phyloP scores from a whole-genome alignment of 108 stramenopile genomes.

The Discostella stelligeroides region DNA sequence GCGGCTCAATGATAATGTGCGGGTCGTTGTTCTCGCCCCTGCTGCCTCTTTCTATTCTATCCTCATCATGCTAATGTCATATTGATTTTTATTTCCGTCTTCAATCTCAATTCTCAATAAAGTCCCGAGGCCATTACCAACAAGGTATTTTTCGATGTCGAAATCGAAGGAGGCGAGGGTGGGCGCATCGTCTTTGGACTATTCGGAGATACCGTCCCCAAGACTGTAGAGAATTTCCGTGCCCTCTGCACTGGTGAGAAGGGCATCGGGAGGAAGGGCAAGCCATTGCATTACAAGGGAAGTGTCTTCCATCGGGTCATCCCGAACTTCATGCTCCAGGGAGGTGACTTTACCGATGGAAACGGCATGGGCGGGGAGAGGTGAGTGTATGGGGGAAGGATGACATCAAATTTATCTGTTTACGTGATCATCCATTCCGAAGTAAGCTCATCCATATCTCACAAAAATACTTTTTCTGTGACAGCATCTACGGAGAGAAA shows the following conservation, averaged over 20 bases:
- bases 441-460: not conserved
- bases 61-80: too few relatives aligned
- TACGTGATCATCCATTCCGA: not conserved
- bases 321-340: slow-evolving; percentile 75
- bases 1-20: too few relatives aligned
- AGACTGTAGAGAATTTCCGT: slow-evolving; percentile 94
- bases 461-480: not conserved
- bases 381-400: slow-evolving; percentile 24
- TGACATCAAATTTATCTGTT: too few relatives aligned
- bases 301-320: slow-evolving; percentile 83
- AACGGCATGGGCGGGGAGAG: slow-evolving; percentile 88
- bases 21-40: too few relatives aligned
- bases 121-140: slow-evolving; percentile 64
- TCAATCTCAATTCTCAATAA: not conserved
- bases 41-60: too few relatives aligned
- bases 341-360: slow-evolving; percentile 84
- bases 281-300: slow-evolving; percentile 86
- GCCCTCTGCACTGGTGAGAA: slow-evolving; percentile 94
- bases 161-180: slow-evolving; percentile 55
- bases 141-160: slow-evolving; percentile 92
- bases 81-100: not conserved
- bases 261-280: slow-evolving; percentile 79
- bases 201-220: slow-evolving; percentile 91
- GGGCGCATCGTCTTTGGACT: slow-evolving; percentile 91
- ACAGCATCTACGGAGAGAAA: slow-evolving; percentile 56